Evolutionary conservation across 2,329 filamentous ascomycete genomes (phyloP).

Genomic region (Neoascochyta sp.): DNA sequence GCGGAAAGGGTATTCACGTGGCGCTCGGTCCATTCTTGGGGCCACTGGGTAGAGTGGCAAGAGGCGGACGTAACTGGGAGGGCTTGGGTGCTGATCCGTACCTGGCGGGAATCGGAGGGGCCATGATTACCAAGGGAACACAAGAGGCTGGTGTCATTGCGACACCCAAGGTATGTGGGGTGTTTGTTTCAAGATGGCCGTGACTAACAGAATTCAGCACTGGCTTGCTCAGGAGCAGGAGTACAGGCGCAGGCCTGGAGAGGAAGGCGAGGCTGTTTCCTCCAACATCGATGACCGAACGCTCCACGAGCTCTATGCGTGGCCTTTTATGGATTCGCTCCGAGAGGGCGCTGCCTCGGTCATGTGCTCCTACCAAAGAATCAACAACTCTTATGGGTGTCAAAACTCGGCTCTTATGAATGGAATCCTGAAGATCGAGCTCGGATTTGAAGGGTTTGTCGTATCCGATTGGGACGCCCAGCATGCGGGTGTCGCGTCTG

Average conservation of each 20-base stretch:
- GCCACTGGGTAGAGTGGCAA: constrained; percentile 65
- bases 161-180: constrained; percentile 16
- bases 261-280: constrained; percentile 54
- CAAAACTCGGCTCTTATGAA: constrained; percentile 44
- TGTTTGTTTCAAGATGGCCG: background rate
- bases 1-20: constrained; percentile 68
- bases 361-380: constrained; percentile 54
- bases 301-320: constrained; percentile 63
- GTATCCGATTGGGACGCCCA: constrained; percentile 46
- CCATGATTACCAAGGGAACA: constrained; percentile 50
- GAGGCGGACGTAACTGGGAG: constrained; percentile 71
- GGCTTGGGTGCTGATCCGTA: constrained; percentile 66
- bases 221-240: constrained; percentile 56
- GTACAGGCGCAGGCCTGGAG: constrained; percentile 36
- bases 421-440: constrained; percentile 49
- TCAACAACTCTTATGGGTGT: constrained; percentile 32
- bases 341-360: constrained; percentile 55
- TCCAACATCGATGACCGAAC: constrained; percentile 63
- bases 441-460: constrained; percentile 47
- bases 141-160: constrained; percentile 49
- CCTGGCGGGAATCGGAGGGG: constrained; percentile 53
- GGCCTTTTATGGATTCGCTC: constrained; percentile 61
- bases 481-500: constrained; percentile 44
- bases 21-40: constrained; percentile 67
- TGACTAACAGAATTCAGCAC: constrained; percentile 24